Percentiles rank a stretch among this genome's conserved stretches.
These are phyloP conservation scores for Aspergillus pseudoglaucus DNA, from an alignment of 2,329 filamentous ascomycete species.

Conservation along the genomic window DNA sequence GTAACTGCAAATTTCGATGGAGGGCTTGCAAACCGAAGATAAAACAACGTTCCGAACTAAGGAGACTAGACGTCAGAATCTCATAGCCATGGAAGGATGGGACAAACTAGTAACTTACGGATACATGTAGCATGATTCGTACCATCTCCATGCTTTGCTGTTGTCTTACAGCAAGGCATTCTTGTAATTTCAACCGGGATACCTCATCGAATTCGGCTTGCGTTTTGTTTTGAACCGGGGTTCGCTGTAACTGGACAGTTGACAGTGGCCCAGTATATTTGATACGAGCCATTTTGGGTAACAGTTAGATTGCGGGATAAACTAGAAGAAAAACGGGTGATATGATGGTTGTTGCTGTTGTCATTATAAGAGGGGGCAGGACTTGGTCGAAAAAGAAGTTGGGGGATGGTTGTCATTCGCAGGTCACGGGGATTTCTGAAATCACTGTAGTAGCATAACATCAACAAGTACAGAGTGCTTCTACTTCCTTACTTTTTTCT, in stretches of 20 bases:
- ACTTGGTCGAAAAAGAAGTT: not conserved
- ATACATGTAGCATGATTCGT: slow-evolving; percentile 43
- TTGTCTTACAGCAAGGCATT: slow-evolving; percentile 23
- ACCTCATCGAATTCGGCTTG: slow-evolving; percentile 8
- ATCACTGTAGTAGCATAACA: not conserved
- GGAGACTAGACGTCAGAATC: slow-evolving; percentile 3
- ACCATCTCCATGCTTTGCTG: slow-evolving; percentile 43
- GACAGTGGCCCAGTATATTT: slow-evolving; percentile 16
- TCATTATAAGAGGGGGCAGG: no score
- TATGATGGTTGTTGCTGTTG: not conserved
- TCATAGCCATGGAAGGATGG: slow-evolving; percentile 1
- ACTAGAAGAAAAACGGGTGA: not conserved
- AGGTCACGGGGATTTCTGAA: not conserved
- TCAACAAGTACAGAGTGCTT: not conserved
- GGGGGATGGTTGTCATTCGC: not conserved
- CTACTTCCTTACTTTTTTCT: not conserved
- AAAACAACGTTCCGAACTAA: slow-evolving; percentile 31
- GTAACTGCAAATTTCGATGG: not conserved
- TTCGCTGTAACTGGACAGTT: slow-evolving; percentile 12
- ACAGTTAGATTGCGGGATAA: not conserved
- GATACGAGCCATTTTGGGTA: slow-evolving; percentile 17
- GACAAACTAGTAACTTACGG: slow-evolving; percentile 26
- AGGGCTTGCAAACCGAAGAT: slow-evolving; percentile 23
- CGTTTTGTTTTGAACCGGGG: slow-evolving; percentile 9
- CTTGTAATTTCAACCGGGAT: slow-evolving; percentile 5